A percentile compares a stretch with the other conserved stretches of the same genome.
phyloP scores from a whole-genome alignment of 2,329 filamentous ascomycete genomes.

The Ustilaginoidea virens region DNA sequence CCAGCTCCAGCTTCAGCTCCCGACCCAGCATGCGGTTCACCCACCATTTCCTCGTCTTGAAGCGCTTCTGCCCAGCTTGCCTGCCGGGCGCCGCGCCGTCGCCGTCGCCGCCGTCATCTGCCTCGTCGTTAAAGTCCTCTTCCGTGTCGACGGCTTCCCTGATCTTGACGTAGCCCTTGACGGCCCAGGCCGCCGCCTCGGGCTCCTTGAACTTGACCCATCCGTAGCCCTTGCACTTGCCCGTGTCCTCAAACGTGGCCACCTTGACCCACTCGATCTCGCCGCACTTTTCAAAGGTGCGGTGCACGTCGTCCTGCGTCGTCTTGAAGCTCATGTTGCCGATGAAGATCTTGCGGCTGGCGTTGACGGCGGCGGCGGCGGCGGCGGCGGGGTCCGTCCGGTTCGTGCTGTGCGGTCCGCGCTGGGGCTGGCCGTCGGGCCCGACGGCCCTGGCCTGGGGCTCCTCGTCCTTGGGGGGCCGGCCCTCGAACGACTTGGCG shows the following conservation, averaged over 20 bases:
- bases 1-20: conserved; percentile 75
- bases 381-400: conserved; percentile 14
- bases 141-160: conserved; percentile 48
- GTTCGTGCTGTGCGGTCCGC: conserved; percentile 19
- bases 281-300: conserved; percentile 77
- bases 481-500: conserved; percentile 76
- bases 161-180: conserved; percentile 67
- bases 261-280: conserved; percentile 70
- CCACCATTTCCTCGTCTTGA: conserved; percentile 59
- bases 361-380: no score
- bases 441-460: conserved; percentile 12
- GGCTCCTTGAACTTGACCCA: conserved; percentile 85
- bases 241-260: conserved; percentile 89
- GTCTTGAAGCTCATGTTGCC: conserved; percentile 77
- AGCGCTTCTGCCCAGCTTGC: conserved; percentile 30
- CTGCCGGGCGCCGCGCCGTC: conserved; percentile 24
- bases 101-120: conserved; percentile 28
- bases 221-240: conserved; percentile 94
- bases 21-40: conserved; percentile 73
- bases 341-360: conserved; percentile 75
- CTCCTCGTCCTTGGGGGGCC: conserved; percentile 50
- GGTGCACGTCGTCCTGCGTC: conserved; percentile 63
- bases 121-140: conserved; percentile 39
- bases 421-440: conserved; percentile 15
- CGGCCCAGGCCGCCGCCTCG: conserved; percentile 50